Base-by-base conservation (phyloP, 2,329 filamentous ascomycete species). In the Coleophoma eucalyptorum region DNA sequence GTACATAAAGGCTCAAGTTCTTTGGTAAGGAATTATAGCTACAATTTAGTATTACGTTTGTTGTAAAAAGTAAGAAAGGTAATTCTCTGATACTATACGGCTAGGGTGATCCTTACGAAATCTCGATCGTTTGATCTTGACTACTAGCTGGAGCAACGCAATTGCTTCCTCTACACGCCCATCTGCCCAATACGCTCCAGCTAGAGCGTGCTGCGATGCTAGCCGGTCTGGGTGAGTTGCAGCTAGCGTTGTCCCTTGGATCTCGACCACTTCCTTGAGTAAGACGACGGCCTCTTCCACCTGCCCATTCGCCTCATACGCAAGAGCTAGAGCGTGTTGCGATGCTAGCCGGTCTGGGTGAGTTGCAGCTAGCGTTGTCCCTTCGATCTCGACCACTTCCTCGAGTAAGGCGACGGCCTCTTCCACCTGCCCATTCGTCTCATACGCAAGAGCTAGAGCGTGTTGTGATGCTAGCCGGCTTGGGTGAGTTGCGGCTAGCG, bases 391-490 rank as follows among this genome's bases (percentile, higher is more conserved):
- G 15, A 38, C 6, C 3, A 38, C 16, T 2, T 38, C 6, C 16
- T 38, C 35, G 5, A 38, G 35, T 18, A 38, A 12, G 33, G 10
- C 10, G 15, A 35, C 15, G 10, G 33, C 33, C 33, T 35, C 15
- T 15, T 10, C 15, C 33, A 15, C 10, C 15, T 35, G 33, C 10
- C 33, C 33, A 35, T 10, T 35, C 10, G 10, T 15, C 15, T 10
- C 10, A 35, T 35, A 55, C 37, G 47, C 52, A 2, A 2, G 4
- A 26, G 42, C 52, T 12, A 54, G 41, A 13, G 2, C 37, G 5
- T 50, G 43, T 38, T 54, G 46, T 32, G 46, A 50, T 1, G 37
- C 4, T 2, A 54, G 37, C 6, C 45, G 50, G 3, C 20, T 13
- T 12, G 43, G 50, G 32, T 54, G 21, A 20, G 34, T 18, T 13